Evolutionary conservation across 2,329 filamentous ascomycete genomes (phyloP), one percentile per base, ranked within the genome.

Genomic region (Claviceps sorghi): DNA sequence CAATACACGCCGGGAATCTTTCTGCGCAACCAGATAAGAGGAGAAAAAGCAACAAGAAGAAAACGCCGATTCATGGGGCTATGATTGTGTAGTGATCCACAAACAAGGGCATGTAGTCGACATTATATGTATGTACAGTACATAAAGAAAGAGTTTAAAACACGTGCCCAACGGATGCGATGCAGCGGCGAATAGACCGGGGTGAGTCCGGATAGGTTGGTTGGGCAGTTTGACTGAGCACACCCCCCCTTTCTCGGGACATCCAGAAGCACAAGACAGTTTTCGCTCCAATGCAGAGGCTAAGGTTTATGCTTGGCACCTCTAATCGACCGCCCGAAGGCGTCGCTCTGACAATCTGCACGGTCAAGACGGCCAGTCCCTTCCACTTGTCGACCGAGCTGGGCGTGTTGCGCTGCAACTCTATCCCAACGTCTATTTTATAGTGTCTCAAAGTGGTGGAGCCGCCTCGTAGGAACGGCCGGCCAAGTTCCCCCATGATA

Each of bases 361-460:
- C 50, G 9, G 32, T 22, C 43, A 45, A 30, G 40, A 42, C 40
- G 21, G 11, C 21, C 19, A 15, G 15, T 8, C 49, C 22, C 22
- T 15, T 44, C 5, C 49, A 19, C 21, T 36, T 34, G 21, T 40
- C 34, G 21, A 36, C 9, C 15, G n/a, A 32, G 21, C 42, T 44
- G 11, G 26, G 21, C 42, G 19, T 44, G 10, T 22, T 38, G 30
- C 32, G 26, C 26, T 30, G 22, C 38, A 46, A 26, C 3, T n/a
- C 17, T n/a, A 32, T 17, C 7, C 36, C 21, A 43, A 52, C 43
- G 22, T 41, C 41, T 38, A 43, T 26, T 21, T 32, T 22, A n/a
- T 42, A 42, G 47, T 49, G 51, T 53, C 51, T 53, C 41, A 53
- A 17, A 41, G n/a, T 17, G 40, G 51, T 53, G 51, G 51, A 26